phyloP scores from a whole-genome alignment of 176 grass and related monocot species.

The Oryza meyeriana region DNA sequence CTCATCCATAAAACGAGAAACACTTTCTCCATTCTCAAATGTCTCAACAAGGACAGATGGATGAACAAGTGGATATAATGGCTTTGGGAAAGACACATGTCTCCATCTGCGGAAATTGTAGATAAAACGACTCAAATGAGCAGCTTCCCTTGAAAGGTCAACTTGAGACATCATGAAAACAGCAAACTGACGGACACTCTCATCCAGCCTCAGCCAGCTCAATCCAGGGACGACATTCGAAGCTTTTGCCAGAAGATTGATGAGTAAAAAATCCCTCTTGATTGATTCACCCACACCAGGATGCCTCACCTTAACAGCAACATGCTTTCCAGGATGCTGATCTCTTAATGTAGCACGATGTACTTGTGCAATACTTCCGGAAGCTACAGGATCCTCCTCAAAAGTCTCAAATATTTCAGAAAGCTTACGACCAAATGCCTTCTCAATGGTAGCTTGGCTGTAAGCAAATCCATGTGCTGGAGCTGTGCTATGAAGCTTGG shows the following conservation, averaged over 20 bases:
- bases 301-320: constrained; percentile 97
- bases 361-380: constrained; percentile 93
- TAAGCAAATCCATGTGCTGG: constrained; percentile 78
- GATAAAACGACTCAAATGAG: constrained; percentile 85
- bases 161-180: constrained; percentile 99
- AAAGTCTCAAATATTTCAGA: constrained; percentile 86
- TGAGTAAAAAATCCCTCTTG: constrained; percentile 84
- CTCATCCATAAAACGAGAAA: constrained; percentile 75
- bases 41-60: constrained; percentile 97
- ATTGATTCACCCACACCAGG: constrained; percentile 93
- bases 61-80: constrained; percentile 93
- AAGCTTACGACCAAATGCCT: constrained; percentile 77
- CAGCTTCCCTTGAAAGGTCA: constrained; percentile 92
- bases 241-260: constrained; percentile 68
- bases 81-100: constrained; percentile 86
- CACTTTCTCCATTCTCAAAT: constrained; percentile 94
- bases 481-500: constrained; percentile 88
- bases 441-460: constrained; percentile 73
- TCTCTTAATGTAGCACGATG: constrained; percentile 78
- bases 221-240: constrained; percentile 69
- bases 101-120: constrained; percentile 96
- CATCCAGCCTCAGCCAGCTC: constrained; percentile 95
- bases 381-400: constrained; percentile 92
- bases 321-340: constrained; percentile 56
- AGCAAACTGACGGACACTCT: constrained; percentile 89